Conservation (phyloP, 176 grass and related monocot species). For the Bonia amplexicaulis region DNA sequence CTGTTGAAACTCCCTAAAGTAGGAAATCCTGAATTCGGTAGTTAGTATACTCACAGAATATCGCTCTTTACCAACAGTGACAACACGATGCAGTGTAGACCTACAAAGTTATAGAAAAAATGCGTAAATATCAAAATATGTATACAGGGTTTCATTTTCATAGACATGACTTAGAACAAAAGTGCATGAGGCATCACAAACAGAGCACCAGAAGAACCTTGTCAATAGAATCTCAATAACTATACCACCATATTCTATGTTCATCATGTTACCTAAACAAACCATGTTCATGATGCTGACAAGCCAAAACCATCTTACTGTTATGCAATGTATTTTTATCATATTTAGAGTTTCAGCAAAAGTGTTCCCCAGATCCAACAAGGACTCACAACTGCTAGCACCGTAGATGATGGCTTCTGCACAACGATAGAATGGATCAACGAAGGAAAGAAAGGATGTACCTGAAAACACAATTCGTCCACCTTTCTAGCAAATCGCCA, state of each 20-base stretch:
- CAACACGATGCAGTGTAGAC: conserved; percentile 68
- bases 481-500: conserved; percentile 78
- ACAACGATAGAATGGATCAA: not conserved
- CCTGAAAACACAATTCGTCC: conserved; percentile 73
- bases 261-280: not conserved
- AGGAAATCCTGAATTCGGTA: not conserved
- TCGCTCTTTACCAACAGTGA: not conserved
- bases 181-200: not conserved
- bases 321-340: not conserved
- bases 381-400: not conserved
- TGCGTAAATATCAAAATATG: not conserved
- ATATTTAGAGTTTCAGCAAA: not conserved
- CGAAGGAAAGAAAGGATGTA: conserved; percentile 4
- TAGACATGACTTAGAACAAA: not conserved
- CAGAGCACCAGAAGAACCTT: not conserved
- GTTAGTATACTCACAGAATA: not conserved
- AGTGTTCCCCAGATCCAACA: not conserved
- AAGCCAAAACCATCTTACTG: not conserved
- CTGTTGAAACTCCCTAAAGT: too few species aligned
- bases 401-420: not conserved
- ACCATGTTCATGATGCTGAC: not conserved
- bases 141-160: not conserved
- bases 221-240: not conserved
- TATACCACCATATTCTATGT: not conserved
- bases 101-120: conserved; percentile 34